These are phyloP conservation scores for Gaultheria prostrata DNA, from an alignment of 148 eudicot genomes.

Conservation along the genomic window DNA sequence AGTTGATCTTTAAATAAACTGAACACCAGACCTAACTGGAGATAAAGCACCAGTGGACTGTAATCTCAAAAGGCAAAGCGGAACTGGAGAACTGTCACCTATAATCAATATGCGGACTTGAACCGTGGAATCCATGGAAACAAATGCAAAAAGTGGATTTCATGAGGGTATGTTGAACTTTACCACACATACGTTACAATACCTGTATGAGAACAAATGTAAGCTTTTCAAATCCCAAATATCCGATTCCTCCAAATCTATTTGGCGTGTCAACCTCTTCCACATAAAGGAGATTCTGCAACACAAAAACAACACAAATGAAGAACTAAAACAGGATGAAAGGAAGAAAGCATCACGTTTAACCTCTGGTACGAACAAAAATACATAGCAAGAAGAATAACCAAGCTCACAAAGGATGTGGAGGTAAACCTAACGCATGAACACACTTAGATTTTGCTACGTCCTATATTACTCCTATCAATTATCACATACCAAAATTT, in stretches of 20 bases:
- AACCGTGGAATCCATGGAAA: neutral
- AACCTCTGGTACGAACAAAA: neutral
- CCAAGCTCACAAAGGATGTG: neutral
- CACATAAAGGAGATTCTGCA: constrained; percentile 90
- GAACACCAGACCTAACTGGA: neutral
- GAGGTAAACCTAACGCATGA: neutral
- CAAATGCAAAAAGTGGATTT: neutral
- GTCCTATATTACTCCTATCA: neutral
- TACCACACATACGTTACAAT: constrained; percentile 6
- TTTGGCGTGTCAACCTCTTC: constrained; percentile 79
- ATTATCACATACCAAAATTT: neutral
- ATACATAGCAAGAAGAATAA: neutral
- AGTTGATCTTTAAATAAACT: neutral
- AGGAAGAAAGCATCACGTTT: neutral
- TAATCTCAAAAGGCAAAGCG: neutral
- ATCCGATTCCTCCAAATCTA: constrained; percentile 82
- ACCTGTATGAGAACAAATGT: constrained; percentile 99
- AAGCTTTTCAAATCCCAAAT: constrained; percentile 89
- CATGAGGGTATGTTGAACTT: neutral
- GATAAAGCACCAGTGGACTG: neutral
- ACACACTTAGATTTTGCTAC: neutral
- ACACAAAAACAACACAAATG: constrained; percentile 18
- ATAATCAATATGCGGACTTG: neutral
- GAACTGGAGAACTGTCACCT: neutral
- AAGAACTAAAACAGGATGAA: neutral